Conservation (phyloP, 2,329 filamentous ascomycete species). For the Paecilomyces formosus region DNA sequence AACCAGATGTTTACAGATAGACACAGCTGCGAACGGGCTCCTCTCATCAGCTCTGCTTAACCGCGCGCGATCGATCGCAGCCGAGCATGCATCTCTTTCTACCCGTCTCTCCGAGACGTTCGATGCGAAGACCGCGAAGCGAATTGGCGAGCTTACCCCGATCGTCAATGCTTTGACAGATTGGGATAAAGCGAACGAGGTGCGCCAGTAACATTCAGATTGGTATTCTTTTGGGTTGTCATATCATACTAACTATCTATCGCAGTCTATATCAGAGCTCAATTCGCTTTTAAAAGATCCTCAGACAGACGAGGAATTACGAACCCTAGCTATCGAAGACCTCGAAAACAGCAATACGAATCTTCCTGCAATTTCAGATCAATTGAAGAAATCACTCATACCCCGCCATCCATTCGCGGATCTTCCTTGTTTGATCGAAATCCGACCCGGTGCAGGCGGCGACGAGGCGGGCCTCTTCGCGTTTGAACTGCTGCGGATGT, state of each 20-base stretch:
- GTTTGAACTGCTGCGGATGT: slow-evolving; percentile 83
- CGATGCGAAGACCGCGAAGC: slow-evolving; percentile 50
- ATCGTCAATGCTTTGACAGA: slow-evolving; percentile 47
- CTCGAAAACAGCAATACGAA: slow-evolving; percentile 57
- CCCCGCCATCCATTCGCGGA: slow-evolving; percentile 85
- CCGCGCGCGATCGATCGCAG: slow-evolving; percentile 47
- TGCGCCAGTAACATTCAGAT: slow-evolving; percentile 17
- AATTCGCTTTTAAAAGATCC: slow-evolving; percentile 66
- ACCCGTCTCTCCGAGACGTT: slow-evolving; percentile 48
- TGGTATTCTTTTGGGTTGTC: neutral
- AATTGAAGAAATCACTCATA: slow-evolving; percentile 69
- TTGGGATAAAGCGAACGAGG: slow-evolving; percentile 53
- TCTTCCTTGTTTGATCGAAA: slow-evolving; percentile 83
- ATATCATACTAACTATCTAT: slow-evolving; percentile 6
- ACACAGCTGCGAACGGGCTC: slow-evolving; percentile 17
- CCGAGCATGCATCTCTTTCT: slow-evolving; percentile 49
- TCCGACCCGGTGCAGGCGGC: slow-evolving; percentile 85
- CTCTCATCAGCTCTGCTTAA: slow-evolving; percentile 50
- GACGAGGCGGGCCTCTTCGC: slow-evolving; percentile 88
- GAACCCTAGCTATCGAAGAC: slow-evolving; percentile 58
- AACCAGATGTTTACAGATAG: slow-evolving; percentile 7
- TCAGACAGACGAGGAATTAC: slow-evolving; percentile 52
- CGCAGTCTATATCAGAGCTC: slow-evolving; percentile 58
- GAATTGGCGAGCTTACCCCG: slow-evolving; percentile 47
- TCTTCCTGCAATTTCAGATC: slow-evolving; percentile 56